Percentiles rank a stretch among this genome's conserved stretches.
phyloP scores from a whole-genome alignment of 805 yeast genomes.

The Maudiozyma barnettii region DNA sequence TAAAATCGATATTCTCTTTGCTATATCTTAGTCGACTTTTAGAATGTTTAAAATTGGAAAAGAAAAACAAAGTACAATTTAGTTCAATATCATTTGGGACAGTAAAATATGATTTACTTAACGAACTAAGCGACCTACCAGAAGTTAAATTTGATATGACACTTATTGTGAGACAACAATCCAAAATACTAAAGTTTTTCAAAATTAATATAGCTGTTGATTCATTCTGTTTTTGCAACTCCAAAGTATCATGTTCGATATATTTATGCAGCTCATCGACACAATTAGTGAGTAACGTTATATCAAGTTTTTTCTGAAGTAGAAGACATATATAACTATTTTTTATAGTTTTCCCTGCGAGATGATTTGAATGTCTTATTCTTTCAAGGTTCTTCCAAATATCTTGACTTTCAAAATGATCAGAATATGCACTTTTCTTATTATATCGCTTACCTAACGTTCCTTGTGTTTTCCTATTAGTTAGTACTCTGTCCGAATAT shows the following conservation, averaged over 20 bases:
- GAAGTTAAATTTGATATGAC: conserved; percentile 12
- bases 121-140: conserved; percentile 8
- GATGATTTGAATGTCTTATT: conserved; percentile 8
- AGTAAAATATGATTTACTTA: conserved; percentile 6
- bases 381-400: conserved; percentile 19
- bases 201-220: conserved; percentile 4
- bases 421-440: not conserved
- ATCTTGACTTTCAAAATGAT: conserved; percentile 14
- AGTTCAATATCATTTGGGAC: conserved; percentile 10
- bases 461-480: not conserved
- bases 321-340: conserved; percentile 15
- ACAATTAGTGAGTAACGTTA: conserved; percentile 5
- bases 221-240: not conserved
- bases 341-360: conserved; percentile 7
- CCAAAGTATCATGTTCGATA: conserved; percentile 11
- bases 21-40: not conserved
- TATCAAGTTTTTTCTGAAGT: not conserved
- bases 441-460: conserved; percentile 1
- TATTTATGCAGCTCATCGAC: conserved; percentile 12
- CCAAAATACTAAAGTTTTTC: conserved; percentile 14
- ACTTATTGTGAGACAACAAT: conserved; percentile 16
- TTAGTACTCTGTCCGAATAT: not conserved
- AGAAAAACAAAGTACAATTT: conserved; percentile 13
- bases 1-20: not conserved
- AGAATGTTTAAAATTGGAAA: conserved; percentile 6